phyloP scores from a whole-genome alignment of 2,329 filamentous ascomycete genomes.

The Sporothrix pseudoabietina region DNA sequence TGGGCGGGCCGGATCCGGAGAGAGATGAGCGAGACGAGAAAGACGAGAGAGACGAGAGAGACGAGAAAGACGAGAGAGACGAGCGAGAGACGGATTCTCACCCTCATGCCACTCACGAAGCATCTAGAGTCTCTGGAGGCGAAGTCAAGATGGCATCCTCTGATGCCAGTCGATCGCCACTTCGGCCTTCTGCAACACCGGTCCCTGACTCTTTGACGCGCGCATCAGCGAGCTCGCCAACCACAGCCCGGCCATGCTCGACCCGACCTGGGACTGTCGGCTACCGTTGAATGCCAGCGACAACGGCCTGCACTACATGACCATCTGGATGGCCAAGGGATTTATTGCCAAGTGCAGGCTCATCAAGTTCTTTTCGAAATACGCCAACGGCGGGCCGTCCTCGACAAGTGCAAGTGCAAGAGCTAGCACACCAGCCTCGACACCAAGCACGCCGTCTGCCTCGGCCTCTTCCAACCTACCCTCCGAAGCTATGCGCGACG shows the following conservation, averaged over 20 bases:
- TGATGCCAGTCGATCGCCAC: not conserved
- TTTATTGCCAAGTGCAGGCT: constrained; percentile 54
- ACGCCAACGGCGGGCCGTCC: not conserved
- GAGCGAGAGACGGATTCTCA: not conserved
- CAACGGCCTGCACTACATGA: constrained; percentile 48
- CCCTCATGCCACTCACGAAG: not conserved
- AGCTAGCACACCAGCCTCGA: constrained; percentile 31
- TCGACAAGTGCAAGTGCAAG: not conserved
- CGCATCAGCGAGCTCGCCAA: constrained; percentile 57
- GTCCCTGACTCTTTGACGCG: constrained; percentile 52
- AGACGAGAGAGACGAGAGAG: not conserved
- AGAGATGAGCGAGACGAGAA: too few species aligned
- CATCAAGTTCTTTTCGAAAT: constrained; percentile 45
- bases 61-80: too few species aligned
- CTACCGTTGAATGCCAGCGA: constrained; percentile 51
- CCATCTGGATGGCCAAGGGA: constrained; percentile 44
- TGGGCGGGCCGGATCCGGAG: not conserved
- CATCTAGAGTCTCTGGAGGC: not conserved
- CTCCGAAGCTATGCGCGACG: constrained; percentile 34
- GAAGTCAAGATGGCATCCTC: not conserved
- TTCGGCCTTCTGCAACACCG: not conserved
- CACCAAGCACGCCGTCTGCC: not conserved
- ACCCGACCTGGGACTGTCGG: constrained; percentile 48
- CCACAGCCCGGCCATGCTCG: constrained; percentile 39
- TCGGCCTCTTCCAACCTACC: not conserved